Evolutionary conservation across 2,329 filamentous ascomycete species (phyloP), one percentile per base, ranked within the genome.

Genomic region (Emergomyces pasteurianus): DNA sequence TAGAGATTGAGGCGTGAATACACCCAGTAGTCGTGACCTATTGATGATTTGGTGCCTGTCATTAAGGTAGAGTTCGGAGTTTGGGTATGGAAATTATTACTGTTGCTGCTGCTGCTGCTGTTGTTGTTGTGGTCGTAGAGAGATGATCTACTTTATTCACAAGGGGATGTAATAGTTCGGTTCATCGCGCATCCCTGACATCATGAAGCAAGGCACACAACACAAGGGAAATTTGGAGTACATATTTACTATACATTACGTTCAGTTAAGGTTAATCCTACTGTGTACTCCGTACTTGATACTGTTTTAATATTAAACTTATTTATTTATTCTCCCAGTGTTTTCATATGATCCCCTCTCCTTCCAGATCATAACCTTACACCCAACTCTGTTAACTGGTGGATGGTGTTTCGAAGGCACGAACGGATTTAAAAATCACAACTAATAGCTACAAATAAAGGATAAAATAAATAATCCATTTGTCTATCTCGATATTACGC

Each of bases 401-500:
- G 10, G 3, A 2, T 46, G n/a, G 8, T n/a, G 8, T 3, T 53
- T 16, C 36, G 34, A 34, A 34, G 26, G 14, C 34, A 52, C 23
- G 12, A n/a, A 26, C 23, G 26, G 8, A 52, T 12, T 52, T 31
- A 31, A 28, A 52, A 2, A 10, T 18, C 16, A 2, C 16, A 18
- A 23, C n/a, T n/a, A n/a, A n/a, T n/a, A n/a, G n/a, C n/a, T 12
- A 16, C 5, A 57, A 31, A 26, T n/a, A n/a, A 40, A 31, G 28
- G 28, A 7, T 16, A 26, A 43, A n/a, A 43, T 28, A 28, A 31
- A 57, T 43, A n/a, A 43, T 43, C 54, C 54, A 57, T 57, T 43
- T 57, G 54, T 57, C 54, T 57, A 57, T 57, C 54, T 46, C 54
- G 26, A 42, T 31, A 57, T 28, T 43, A 31, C 23, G 54, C 54